phyloP scores from a whole-genome alignment of 179 eudicot species.

The Beta lomatogona region DNA sequence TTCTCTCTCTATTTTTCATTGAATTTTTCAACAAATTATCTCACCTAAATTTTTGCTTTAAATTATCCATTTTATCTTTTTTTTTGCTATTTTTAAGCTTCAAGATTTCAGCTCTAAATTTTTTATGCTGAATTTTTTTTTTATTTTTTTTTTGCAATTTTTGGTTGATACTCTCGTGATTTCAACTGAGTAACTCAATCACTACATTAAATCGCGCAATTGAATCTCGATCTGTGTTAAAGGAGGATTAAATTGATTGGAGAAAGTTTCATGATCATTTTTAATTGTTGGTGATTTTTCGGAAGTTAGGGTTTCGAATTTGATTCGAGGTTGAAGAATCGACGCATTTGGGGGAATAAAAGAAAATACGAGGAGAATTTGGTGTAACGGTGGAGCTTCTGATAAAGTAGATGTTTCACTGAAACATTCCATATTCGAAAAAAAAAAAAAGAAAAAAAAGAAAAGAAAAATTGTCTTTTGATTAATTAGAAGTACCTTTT shows the following conservation, averaged over 20 bases:
- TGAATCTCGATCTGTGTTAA: constrained; percentile 19
- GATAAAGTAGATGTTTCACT: constrained; percentile 21
- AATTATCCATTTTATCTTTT: constrained; percentile 11
- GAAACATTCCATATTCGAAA: background rate
- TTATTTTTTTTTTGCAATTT: background rate
- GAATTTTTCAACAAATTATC: constrained; percentile 13
- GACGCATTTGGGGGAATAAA: background rate
- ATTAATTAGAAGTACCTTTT: background rate
- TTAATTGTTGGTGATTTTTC: constrained; percentile 10
- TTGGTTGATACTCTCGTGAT: background rate
- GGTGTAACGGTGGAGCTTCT: background rate
- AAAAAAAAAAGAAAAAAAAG: background rate
- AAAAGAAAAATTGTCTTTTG: background rate
- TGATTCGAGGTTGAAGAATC: background rate
- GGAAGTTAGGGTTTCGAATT: constrained; percentile 29
- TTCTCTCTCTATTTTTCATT: constrained; percentile 17
- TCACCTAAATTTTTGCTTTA: constrained; percentile 5
- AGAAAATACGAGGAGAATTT: background rate
- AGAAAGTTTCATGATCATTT: constrained; percentile 17
- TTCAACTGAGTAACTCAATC: background rate
- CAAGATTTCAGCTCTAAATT: background rate
- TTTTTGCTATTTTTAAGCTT: background rate
- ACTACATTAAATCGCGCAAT: background rate
- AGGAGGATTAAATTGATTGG: background rate
- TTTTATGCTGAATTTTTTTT: background rate